Conservation (phyloP, 768 basidiomycete genomes). For the Amanita thiersii region DNA sequence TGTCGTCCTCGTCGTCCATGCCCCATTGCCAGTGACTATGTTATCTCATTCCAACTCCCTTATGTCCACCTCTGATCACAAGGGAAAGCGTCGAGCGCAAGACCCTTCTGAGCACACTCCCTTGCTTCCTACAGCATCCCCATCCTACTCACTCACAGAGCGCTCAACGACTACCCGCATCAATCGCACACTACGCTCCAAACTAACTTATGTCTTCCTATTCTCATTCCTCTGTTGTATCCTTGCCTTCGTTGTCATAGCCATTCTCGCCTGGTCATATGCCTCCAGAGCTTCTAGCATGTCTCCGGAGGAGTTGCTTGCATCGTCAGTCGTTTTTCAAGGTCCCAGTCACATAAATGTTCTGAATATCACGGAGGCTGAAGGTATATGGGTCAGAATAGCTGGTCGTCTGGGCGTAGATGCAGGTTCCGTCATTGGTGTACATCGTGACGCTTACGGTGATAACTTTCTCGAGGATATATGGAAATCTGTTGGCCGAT, state of each 20-base stretch:
- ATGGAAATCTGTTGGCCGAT: slow-evolving; percentile 64
- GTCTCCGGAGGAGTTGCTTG: slow-evolving; percentile 51
- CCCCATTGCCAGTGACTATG: too few relatives aligned
- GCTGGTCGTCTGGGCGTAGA: slow-evolving; percentile 58
- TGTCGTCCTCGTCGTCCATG: too few relatives aligned
- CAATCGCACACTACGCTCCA: slow-evolving; percentile 25
- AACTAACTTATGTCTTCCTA: slow-evolving; percentile 46
- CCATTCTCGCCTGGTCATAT: slow-evolving; percentile 59
- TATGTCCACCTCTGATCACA: slow-evolving; percentile 23
- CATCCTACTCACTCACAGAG: slow-evolving; percentile 21
- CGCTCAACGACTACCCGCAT: slow-evolving; percentile 16
- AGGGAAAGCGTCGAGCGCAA: slow-evolving; percentile 48
- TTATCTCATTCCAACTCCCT: too few relatives aligned
- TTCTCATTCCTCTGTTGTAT: slow-evolving; percentile 44
- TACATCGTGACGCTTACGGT: slow-evolving; percentile 34
- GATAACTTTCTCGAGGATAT: slow-evolving; percentile 36
- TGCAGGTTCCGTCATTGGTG: slow-evolving; percentile 51
- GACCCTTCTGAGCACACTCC: slow-evolving; percentile 47
- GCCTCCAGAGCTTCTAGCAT: slow-evolving; percentile 44
- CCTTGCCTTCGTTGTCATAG: slow-evolving; percentile 31
- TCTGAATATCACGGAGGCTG: slow-evolving; percentile 49
- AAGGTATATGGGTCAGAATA: slow-evolving; percentile 52
- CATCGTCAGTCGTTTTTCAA: slow-evolving; percentile 43
- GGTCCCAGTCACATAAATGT: slow-evolving; percentile 60
- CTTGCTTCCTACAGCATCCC: slow-evolving; percentile 32